Evolutionary conservation across 1,284 basidiomycete species (phyloP).

Genomic region (Ceratobasidium papillatum): DNA sequence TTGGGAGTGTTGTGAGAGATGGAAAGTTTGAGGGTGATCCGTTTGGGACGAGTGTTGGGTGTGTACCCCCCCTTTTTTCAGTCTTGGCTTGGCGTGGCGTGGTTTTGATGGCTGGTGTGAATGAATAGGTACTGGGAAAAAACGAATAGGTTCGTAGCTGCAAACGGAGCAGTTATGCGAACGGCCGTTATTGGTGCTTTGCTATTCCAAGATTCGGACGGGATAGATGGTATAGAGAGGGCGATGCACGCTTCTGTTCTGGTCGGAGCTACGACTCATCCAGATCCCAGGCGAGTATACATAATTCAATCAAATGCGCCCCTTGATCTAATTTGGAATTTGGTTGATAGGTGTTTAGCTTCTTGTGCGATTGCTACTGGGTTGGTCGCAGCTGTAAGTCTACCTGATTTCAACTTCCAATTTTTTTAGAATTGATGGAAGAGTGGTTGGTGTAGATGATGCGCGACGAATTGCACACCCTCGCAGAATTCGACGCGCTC

Average conservation of each 20-base stretch:
- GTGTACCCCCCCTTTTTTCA: not conserved
- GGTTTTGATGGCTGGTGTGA: too few species aligned
- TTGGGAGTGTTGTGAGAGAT: slow-evolving; percentile 35
- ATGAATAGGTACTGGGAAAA: slow-evolving; percentile 36
- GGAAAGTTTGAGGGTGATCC: slow-evolving; percentile 27
- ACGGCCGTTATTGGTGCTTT: slow-evolving; percentile 34
- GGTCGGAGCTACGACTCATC: slow-evolving; percentile 40
- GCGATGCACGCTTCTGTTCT: slow-evolving; percentile 32
- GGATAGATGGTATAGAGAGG: slow-evolving; percentile 8
- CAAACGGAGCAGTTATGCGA: slow-evolving; percentile 40
- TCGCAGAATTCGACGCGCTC: slow-evolving; percentile 15
- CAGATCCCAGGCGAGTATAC: slow-evolving; percentile 27
- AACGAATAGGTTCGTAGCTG: slow-evolving; percentile 29
- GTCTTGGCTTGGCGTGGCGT: too few species aligned
- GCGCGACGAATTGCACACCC: slow-evolving; percentile 18
- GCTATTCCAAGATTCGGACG: slow-evolving; percentile 18
- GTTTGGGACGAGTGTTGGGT: slow-evolving; percentile 33
- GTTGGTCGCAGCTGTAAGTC: slow-evolving; percentile 34
- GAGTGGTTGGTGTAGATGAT: slow-evolving; percentile 17
- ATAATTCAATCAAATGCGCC: too few species aligned
- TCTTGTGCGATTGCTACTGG: slow-evolving; percentile 40
- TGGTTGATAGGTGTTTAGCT: slow-evolving; percentile 22
- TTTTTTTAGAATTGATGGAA: not conserved
- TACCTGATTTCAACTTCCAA: not conserved
- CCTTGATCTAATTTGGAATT: not conserved